Conservation (phyloP, 2,329 filamentous ascomycete species). For the Coleophoma crateriformis region DNA sequence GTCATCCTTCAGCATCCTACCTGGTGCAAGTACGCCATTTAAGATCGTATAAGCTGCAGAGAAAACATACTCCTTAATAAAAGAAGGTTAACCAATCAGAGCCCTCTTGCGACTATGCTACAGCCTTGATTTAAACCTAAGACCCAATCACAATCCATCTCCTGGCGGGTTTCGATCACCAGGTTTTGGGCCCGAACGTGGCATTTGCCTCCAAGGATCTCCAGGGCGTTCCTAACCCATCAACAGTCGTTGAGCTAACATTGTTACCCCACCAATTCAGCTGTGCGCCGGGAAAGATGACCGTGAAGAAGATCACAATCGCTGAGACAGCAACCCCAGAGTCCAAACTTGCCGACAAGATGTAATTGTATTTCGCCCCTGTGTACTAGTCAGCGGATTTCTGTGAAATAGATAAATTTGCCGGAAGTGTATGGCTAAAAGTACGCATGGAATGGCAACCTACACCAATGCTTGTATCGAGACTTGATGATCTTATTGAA, state of each 20-base stretch:
- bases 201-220: not conserved
- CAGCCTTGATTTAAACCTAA: too few species aligned
- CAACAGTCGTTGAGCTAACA: not conserved
- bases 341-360: slow-evolving; percentile 57
- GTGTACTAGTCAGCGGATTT: not conserved
- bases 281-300: slow-evolving; percentile 54
- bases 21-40: too few species aligned
- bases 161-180: not conserved
- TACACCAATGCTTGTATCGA: slow-evolving; percentile 21
- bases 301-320: slow-evolving; percentile 65
- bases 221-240: not conserved
- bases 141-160: too few species aligned
- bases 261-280: slow-evolving; percentile 54
- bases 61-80: too few species aligned
- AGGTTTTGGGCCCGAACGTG: not conserved
- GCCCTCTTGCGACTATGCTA: too few species aligned
- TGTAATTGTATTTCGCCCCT: slow-evolving; percentile 43
- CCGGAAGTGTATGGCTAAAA: not conserved
- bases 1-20: too few species aligned
- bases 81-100: too few species aligned
- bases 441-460: not conserved
- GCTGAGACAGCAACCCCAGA: slow-evolving; percentile 62
- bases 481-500: slow-evolving; percentile 65
- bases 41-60: too few species aligned
- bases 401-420: not conserved